phyloP scores from a whole-genome alignment of 371 early-diverging fungal genomes.

The Mortierella sp. region DNA sequence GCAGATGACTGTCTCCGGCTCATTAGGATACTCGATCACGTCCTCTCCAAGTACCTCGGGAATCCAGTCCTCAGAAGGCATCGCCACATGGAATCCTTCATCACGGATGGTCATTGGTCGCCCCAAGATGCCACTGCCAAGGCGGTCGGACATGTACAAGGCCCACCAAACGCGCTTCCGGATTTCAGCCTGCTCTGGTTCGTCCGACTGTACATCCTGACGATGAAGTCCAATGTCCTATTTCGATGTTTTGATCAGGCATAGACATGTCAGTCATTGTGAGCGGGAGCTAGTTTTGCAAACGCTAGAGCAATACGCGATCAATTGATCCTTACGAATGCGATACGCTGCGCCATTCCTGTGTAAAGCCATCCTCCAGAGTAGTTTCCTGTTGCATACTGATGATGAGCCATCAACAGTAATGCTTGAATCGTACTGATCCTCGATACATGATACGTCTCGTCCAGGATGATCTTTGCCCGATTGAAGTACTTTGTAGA shows the following conservation, averaged over 20 bases:
- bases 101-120: conserved; percentile 47
- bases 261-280: not conserved
- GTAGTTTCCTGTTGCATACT: conserved; percentile 53
- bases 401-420: conserved; percentile 51
- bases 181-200: conserved; percentile 44
- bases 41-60: conserved; percentile 36
- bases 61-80: conserved; percentile 53
- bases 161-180: conserved; percentile 54
- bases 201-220: conserved; percentile 43
- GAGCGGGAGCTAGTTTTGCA: not conserved
- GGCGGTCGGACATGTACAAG: conserved; percentile 48
- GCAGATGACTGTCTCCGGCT: conserved; percentile 48
- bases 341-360: conserved; percentile 50
- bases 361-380: conserved; percentile 56
- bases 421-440: conserved; percentile 46
- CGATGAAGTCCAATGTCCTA: conserved; percentile 54
- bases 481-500: conserved; percentile 53
- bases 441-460: conserved; percentile 51
- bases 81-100: conserved; percentile 47
- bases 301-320: too few species aligned
- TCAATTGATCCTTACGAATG: conserved; percentile 32
- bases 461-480: conserved; percentile 52
- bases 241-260: too few species aligned
- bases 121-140: conserved; percentile 49
- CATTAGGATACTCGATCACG: conserved; percentile 46